These are phyloP conservation scores for Pachysolen tannophilus DNA, from an alignment of 805 yeast species.

Conservation along the genomic window DNA sequence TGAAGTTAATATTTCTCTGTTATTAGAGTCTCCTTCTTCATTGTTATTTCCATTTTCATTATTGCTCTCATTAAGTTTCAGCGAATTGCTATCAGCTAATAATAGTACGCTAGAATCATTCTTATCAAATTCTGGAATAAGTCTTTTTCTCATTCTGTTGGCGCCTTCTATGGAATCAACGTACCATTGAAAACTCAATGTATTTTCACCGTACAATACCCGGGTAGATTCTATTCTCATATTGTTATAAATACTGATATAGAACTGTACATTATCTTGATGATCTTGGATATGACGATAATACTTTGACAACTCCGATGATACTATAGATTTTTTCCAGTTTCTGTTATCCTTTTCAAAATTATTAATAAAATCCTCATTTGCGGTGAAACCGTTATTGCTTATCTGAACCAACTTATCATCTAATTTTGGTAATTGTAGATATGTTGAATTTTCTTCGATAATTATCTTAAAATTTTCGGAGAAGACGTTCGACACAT, in stretches of 20 bases:
- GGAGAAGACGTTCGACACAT: no score
- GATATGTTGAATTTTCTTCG: not conserved
- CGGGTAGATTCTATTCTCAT: conserved; percentile 36
- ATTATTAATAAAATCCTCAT: conserved; percentile 2
- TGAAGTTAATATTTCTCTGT: no score
- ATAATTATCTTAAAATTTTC: conserved; percentile 2
- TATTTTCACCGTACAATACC: conserved; percentile 19
- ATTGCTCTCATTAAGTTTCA: no score
- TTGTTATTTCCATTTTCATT: conserved; percentile 17
- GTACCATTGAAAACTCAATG: conserved; percentile 27
- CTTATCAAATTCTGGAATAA: conserved; percentile 43
- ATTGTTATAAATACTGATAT: conserved; percentile 37
- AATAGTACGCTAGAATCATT: not conserved
- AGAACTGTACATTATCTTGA: conserved; percentile 48
- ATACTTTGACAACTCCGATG: conserved; percentile 38
- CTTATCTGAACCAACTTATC: no score
- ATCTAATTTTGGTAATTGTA: no score
- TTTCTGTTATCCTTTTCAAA: conserved; percentile 24
- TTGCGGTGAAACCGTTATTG: no score
- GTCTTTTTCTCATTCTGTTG: conserved; percentile 56
- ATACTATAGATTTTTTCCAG: conserved; percentile 29
- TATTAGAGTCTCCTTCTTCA: conserved; percentile 14
- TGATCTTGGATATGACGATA: conserved; percentile 57
- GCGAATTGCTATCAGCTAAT: not conserved
- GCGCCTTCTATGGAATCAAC: conserved; percentile 66